Evolutionary conservation across 139 green algal genomes (phyloP), one percentile per base, ranked within the genome.

Genomic region (Chlorella vulgaris): DNA sequence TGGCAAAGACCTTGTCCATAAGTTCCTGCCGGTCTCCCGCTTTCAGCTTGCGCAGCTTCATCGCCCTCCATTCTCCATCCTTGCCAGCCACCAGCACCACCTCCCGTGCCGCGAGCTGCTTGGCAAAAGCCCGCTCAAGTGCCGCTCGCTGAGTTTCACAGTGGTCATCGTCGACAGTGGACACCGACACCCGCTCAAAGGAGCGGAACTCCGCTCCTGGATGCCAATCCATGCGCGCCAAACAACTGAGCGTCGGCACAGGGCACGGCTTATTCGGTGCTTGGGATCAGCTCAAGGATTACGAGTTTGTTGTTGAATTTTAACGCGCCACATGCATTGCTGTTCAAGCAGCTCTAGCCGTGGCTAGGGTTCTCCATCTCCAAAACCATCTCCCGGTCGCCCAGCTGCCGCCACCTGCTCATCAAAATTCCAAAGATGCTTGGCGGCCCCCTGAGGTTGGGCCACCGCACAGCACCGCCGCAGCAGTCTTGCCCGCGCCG

Each of bases 381-480:
- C n/a, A n/a, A n/a, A n/a, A n/a, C n/a, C n/a, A n/a, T n/a, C n/a
- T n/a, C n/a, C n/a, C n/a, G n/a, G n/a, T n/a, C n/a, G n/a, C n/a
- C n/a, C n/a, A n/a, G n/a, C n/a, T n/a, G n/a, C n/a, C n/a, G n/a
- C n/a, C n/a, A n/a, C n/a, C n/a, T n/a, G n/a, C n/a, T n/a, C n/a
- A n/a, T n/a, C n/a, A n/a, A n/a, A n/a, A n/a, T n/a, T n/a, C n/a
- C n/a, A n/a, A n/a, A n/a, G n/a, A n/a, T n/a, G n/a, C n/a, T n/a
- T n/a, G n/a, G n/a, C n/a, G n/a, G n/a, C n/a, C n/a, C n/a, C n/a
- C n/a, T n/a, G n/a, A n/a, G n/a, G n/a, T n/a, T n/a, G 73, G 73
- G 35, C 73, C 73, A 53, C 73, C 73, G 35, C 73, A 79, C 51
- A 79, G 73, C 51, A 53, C 36, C 35, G 47, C 62, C 29, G 73